Base-by-base conservation (phyloP, 2,329 filamentous ascomycete genomes). In the Fusarium illudens region DNA sequence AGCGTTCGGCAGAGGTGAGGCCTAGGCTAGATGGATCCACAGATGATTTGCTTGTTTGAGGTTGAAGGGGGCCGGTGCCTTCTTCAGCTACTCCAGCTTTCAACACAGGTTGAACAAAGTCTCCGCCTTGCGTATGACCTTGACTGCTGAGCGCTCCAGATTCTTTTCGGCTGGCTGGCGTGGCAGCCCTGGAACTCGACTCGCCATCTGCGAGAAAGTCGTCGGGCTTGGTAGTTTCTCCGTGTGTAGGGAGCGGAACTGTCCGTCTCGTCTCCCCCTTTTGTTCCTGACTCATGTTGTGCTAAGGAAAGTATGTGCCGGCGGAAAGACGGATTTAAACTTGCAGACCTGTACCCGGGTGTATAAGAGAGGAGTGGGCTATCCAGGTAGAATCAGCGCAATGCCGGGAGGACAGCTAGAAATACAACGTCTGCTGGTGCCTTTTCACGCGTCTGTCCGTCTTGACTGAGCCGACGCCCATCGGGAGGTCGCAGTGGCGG, bases 241-340 rank as follows among this genome's bases (percentile, higher is more conserved):
- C 20, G 25, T 46, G 63, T 19, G 32, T 27, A 48, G 55, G 36
- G 49, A 56, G 53, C 62, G 59, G 59, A 48, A 59, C 36, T 59
- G 60, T 51, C 54, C 46, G 60, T 13, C 15, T 36, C 42, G 29
- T 65, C 64, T 65, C 49, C 22, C 34, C 52, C 25, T 32, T 58
- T 22, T 44, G 49, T 58, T 55, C 52, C 22, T 56, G 58, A 27
- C 33, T 36, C 66, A 68, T 70, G 22, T 46, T 46, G 55, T 60
- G n/a, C n/a, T 50, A 53, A 32, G 37, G 51, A 52, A 46, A 36
- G 53, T 48, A 55, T 36, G 51, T 34, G 58, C 58, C 62, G 58
- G 62, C 30, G 49, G 34, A 39, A 66, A 70, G 44, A 60, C 62
- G 66, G 66, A 44, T 70, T 67, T 70, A 70, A 60, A 15, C 32